phyloP scores from a whole-genome alignment of 1,284 basidiomycete species.

The Coriolopsis trogii region DNA sequence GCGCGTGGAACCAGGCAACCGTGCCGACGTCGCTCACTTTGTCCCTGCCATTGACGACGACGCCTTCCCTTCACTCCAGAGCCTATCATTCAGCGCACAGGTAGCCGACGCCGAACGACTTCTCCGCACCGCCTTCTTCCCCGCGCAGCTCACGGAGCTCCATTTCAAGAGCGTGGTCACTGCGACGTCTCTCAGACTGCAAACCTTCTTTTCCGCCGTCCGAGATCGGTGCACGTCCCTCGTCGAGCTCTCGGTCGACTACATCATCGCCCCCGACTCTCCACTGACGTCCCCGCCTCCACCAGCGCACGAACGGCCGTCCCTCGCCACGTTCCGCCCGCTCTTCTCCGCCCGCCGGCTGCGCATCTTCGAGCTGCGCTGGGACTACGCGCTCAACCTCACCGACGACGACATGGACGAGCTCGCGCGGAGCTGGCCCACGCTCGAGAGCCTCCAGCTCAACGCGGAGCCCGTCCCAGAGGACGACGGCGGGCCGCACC shows the following conservation, averaged over 20 bases:
- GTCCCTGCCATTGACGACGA: conserved; percentile 44
- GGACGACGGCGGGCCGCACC: conserved; percentile 27
- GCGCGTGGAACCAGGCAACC: conserved; percentile 45
- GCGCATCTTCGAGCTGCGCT: conserved; percentile 50
- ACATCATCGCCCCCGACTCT: conserved; percentile 28
- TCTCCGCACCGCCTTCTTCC: conserved; percentile 18
- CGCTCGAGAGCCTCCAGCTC: conserved; percentile 48
- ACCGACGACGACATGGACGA: conserved; percentile 49
- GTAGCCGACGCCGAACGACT: conserved; percentile 38
- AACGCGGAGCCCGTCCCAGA: conserved; percentile 53
- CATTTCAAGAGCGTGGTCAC: conserved; percentile 50
- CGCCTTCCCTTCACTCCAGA: conserved; percentile 54
- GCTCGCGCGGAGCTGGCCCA: conserved; percentile 51
- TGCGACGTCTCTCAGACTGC: conserved; percentile 45
- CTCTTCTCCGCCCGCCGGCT: conserved; percentile 49
- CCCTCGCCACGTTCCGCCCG: conserved; percentile 50
- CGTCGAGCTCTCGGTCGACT: conserved; percentile 38
- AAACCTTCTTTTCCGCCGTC: conserved; percentile 45
- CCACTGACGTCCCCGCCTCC: conserved; percentile 25
- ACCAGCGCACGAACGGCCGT: conserved; percentile 37
- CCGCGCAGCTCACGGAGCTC: conserved; percentile 47
- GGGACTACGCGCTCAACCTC: conserved; percentile 55
- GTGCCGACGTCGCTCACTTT: conserved; percentile 45
- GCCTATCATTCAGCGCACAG: conserved; percentile 48
- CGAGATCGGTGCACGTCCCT: conserved; percentile 44